Evolutionary conservation across 805 yeast genomes (phyloP), one percentile per base, ranked within the genome.

Genomic region (Trichomonascus vanleenenianus): DNA sequence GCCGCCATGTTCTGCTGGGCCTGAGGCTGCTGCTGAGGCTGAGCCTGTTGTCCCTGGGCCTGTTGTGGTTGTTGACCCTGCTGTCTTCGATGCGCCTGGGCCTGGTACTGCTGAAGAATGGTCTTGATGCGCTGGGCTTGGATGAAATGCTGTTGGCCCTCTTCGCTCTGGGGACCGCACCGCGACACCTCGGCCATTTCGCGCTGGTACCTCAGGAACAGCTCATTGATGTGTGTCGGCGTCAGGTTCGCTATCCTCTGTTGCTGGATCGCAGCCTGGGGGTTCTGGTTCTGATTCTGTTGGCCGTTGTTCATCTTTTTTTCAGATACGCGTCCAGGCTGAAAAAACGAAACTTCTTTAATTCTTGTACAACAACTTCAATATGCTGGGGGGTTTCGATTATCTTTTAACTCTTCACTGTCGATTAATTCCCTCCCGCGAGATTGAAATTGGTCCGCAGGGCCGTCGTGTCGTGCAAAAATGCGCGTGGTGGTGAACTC

Each of bases 91-190:
- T 34, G 45, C 32, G 45, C 27, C 51, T 42, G 44, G 34, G 45
- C 49, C 39, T 55, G 59, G 20, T 50, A 53, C 40, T 54, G 58
- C 15, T 48, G 50, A 7, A 54, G 46, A 20, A 55, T 50, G 41
- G 47, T 52, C 39, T 51, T 48, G 42, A 56, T 43, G 30, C 51
- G 49, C 45, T 57, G 62, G n/a, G 66, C 68, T 14, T 61, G 61
- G 40, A 49, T 46, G 16, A 56, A 47, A 37, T 60, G 65, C 40
- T 39, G 44, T 49, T 50, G 56, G 8, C 64, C 67, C 44, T 63
- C 62, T 3, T 55, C 57, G 27, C 62, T 52, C 31, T 56, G 57
- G 15, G 56, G 53, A 9, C 62, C 63, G 11, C 37, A 44, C 43
- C 49, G 53, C 45, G 45, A 40, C 3, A 55, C 60, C 18, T 51